Conservation (phyloP, 164 flowering plant genomes). For the Chimonanthus praecox region DNA sequence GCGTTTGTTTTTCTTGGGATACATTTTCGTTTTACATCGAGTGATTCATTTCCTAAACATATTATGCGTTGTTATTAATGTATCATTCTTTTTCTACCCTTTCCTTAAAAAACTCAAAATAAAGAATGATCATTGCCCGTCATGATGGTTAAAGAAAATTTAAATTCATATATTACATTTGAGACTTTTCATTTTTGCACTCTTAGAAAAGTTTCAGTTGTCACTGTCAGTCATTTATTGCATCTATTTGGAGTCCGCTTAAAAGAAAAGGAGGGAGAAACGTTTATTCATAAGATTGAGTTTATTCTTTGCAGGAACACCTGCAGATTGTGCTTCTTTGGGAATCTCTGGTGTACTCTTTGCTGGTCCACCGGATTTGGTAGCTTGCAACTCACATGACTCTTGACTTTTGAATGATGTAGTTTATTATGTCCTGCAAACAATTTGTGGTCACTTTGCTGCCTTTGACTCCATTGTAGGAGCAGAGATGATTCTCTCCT, state of each 20-base stretch:
- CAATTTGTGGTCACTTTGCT: not conserved
- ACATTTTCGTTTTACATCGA: not conserved
- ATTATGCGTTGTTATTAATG: not conserved
- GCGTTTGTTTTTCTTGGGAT: not conserved
- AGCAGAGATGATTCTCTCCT: no score
- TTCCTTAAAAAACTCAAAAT: not conserved
- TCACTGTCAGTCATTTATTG: no score
- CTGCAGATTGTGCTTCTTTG: conserved; percentile 83
- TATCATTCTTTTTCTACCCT: not conserved
- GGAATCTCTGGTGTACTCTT: conserved; percentile 72
- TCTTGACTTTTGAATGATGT: not conserved
- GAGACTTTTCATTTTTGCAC: not conserved
- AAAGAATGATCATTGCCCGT: no score
- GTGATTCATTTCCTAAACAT: not conserved
- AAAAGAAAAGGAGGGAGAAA: no score
- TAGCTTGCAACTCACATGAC: conserved; percentile 13
- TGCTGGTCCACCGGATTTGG: conserved; percentile 75
- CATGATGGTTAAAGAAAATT: no score
- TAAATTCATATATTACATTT: not conserved
- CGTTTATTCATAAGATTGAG: not conserved
- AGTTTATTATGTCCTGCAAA: not conserved
- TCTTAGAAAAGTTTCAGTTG: not conserved
- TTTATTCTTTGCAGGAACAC: conserved; percentile 55
- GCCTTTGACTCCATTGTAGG: no score
- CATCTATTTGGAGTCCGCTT: no score